These are phyloP conservation scores for Xylaria curta DNA, from an alignment of 495 filamentous ascomycete species.

Conservation along the genomic window DNA sequence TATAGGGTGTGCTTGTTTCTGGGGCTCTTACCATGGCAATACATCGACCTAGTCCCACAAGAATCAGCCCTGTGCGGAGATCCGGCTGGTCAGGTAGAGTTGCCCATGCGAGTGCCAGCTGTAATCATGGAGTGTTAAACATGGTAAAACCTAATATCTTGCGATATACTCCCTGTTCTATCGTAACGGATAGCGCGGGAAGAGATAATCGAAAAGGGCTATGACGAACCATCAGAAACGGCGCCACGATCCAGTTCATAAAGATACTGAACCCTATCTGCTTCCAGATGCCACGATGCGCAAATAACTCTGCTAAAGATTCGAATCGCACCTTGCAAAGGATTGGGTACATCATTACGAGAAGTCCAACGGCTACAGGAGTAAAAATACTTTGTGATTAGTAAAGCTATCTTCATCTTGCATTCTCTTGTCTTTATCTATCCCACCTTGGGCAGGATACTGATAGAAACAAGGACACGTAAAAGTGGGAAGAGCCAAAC, in stretches of 20 bases:
- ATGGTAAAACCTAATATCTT: background rate
- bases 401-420: background rate
- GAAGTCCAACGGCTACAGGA: constrained; percentile 72
- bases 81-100: constrained; percentile 75
- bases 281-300: constrained; percentile 69
- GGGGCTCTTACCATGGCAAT: constrained; percentile 75
- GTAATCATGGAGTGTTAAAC: background rate
- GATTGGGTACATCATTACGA: constrained; percentile 97
- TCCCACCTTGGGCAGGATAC: background rate
- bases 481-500: background rate
- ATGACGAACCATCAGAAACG: constrained; percentile 78
- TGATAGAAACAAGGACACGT: background rate
- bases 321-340: constrained; percentile 92
- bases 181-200: background rate
- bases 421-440: background rate
- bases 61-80: constrained; percentile 74
- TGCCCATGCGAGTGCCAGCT: constrained; percentile 80
- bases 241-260: constrained; percentile 90
- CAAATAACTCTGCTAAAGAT: constrained; percentile 72
- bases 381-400: constrained; percentile 5
- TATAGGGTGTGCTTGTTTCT: background rate
- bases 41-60: constrained; percentile 79
- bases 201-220: constrained; percentile 17
- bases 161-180: background rate
- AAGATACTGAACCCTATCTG: constrained; percentile 81